These are phyloP conservation scores for Paxillus rubicundulus DNA, from an alignment of 768 basidiomycete species.

Conservation along the genomic window DNA sequence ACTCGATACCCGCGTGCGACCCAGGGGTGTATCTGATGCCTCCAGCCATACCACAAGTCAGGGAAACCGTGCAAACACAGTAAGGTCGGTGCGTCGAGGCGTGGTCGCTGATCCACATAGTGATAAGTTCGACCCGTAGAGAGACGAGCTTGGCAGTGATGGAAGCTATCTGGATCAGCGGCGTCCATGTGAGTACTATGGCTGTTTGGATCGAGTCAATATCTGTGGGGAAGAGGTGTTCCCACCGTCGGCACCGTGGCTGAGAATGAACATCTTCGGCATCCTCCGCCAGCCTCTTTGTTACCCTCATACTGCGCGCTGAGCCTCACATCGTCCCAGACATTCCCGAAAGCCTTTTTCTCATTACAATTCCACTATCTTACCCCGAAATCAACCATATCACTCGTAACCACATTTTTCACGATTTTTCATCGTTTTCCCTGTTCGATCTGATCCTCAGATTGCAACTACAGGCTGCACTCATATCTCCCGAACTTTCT, in stretches of 20 bases:
- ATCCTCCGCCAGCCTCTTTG: constrained; percentile 30
- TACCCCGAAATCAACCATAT: constrained; percentile 8
- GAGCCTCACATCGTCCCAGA: constrained; percentile 14
- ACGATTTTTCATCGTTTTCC: constrained; percentile 17
- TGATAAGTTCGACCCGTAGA: constrained; percentile 66
- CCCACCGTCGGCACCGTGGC: constrained; percentile 25
- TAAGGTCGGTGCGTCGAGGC: constrained; percentile 44
- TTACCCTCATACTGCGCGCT: constrained; percentile 25
- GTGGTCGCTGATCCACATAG: constrained; percentile 68
- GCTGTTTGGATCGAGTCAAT: constrained; percentile 11
- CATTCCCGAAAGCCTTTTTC: constrained; percentile 2
- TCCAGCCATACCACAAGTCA: constrained; percentile 72
- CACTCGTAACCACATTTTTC: constrained; percentile 9
- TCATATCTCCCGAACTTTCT: constrained; percentile 31
- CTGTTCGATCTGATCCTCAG: constrained; percentile 21
- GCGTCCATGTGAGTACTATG: too few relatives aligned
- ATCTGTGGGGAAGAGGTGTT: constrained; percentile 9
- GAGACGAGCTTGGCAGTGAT: constrained; percentile 49
- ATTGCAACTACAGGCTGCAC: constrained; percentile 21
- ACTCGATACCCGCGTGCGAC: constrained; percentile 59
- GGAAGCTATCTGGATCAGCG: constrained; percentile 37
- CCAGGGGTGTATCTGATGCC: constrained; percentile 73
- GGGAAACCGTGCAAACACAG: constrained; percentile 84
- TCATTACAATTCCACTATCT: constrained; percentile 13
- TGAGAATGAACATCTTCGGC: constrained; percentile 19